phyloP scores from a whole-genome alignment of 2,329 filamentous ascomycete genomes.

The Trichoderma harzianum region DNA sequence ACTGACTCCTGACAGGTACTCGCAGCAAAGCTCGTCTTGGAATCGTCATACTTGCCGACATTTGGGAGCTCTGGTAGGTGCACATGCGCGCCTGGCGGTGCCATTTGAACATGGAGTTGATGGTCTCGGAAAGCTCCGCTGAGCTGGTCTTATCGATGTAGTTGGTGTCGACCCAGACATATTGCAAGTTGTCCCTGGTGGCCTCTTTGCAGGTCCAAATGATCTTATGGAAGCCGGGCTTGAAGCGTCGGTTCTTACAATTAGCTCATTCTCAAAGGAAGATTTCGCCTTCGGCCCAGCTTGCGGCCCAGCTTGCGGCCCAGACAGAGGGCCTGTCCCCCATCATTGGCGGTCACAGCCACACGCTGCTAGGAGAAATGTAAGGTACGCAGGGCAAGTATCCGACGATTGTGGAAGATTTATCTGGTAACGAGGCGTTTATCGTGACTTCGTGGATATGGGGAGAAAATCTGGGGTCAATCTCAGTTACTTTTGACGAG shows the following conservation, averaged over 20 bases:
- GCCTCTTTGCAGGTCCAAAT: neutral
- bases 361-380: slow-evolving; percentile 59
- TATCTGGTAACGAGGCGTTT: slow-evolving; percentile 63
- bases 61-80: neutral
- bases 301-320: too few relatives aligned
- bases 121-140: slow-evolving; percentile 21
- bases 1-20: too few relatives aligned
- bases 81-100: neutral
- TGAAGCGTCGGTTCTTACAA: neutral
- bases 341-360: slow-evolving; percentile 62
- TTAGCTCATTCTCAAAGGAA: neutral
- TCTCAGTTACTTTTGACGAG: slow-evolving; percentile 61
- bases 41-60: too few relatives aligned
- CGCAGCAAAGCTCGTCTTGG: too few relatives aligned
- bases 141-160: slow-evolving; percentile 14
- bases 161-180: neutral
- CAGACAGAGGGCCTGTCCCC: slow-evolving; percentile 60
- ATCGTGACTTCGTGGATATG: slow-evolving; percentile 67
- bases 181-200: neutral
- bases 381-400: slow-evolving; percentile 55
- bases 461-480: slow-evolving; percentile 66
- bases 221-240: neutral
- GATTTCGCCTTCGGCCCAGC: neutral
- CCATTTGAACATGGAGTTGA: slow-evolving; percentile 21
- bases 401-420: slow-evolving; percentile 60